A percentile compares a stretch with the other conserved stretches of the same genome.
Evolutionary conservation across 306 rosid species (phyloP).

Genomic region (Cyamopsis tetragonoloba): DNA sequence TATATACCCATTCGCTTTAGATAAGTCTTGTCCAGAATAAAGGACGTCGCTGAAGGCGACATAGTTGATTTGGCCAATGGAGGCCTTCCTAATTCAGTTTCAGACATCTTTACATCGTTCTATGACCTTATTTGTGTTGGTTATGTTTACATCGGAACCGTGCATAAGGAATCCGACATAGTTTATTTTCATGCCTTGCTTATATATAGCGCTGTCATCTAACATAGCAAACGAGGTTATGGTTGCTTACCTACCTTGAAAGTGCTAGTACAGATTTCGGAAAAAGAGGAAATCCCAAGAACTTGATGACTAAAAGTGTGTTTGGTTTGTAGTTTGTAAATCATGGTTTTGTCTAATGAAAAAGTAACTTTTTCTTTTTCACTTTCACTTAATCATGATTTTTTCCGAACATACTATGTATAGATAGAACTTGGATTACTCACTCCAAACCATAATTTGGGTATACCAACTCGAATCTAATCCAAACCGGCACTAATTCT

Average conservation of each 20-base stretch:
- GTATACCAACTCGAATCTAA: too few species aligned
- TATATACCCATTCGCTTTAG: too few species aligned
- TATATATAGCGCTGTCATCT: too few species aligned
- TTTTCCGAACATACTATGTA: too few species aligned
- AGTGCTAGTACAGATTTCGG: neutral
- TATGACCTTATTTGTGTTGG: neutral
- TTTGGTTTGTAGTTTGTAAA: too few species aligned
- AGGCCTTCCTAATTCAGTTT: slow-evolving; percentile 9
- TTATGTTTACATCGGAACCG: neutral
- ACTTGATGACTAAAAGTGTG: neutral
- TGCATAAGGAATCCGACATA: neutral
- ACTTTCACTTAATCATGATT: too few species aligned
- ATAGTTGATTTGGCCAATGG: slow-evolving; percentile 13
- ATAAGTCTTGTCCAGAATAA: too few species aligned
- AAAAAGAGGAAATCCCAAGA: neutral
- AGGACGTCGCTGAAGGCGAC: neutral
- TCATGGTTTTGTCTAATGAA: too few species aligned
- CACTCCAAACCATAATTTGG: too few species aligned
- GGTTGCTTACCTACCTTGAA: neutral
- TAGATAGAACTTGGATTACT: too few species aligned
- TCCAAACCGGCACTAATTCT: too few species aligned
- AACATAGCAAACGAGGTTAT: neutral
- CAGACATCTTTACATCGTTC: neutral
- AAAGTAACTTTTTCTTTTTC: too few species aligned
- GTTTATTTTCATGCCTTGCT: neutral